phyloP scores from a whole-genome alignment of 768 basidiomycete genomes.

The Strobilomyces dryophilus region DNA sequence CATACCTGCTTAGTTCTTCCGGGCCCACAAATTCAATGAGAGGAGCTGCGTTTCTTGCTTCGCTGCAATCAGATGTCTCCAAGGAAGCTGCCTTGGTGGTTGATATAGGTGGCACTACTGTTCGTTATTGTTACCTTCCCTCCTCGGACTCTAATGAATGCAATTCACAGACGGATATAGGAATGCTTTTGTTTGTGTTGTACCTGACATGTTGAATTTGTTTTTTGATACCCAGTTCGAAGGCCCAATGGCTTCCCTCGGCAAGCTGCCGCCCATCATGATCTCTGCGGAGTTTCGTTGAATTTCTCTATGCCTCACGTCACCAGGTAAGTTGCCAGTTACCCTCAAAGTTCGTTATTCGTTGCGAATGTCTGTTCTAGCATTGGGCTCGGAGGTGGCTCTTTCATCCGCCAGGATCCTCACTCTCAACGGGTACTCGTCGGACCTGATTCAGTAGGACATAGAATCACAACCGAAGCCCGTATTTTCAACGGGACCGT shows the following conservation, averaged over 20 bases:
- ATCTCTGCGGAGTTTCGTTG: conserved; percentile 56
- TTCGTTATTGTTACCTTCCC: conserved; percentile 16
- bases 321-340: conserved; percentile 40
- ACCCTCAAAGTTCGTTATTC: neutral
- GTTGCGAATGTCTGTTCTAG: conserved; percentile 25
- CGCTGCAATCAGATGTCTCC: conserved; percentile 30
- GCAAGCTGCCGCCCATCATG: conserved; percentile 58
- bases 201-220: neutral
- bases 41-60: conserved; percentile 58
- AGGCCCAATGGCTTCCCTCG: conserved; percentile 55
- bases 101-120: conserved; percentile 64
- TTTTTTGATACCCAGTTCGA: conserved; percentile 10
- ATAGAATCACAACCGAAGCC: conserved; percentile 45
- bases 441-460: conserved; percentile 65
- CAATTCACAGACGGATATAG: conserved; percentile 47
- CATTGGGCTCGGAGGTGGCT: conserved; percentile 65
- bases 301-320: conserved; percentile 63
- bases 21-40: conserved; percentile 71
- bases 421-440: conserved; percentile 41
- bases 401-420: conserved; percentile 39
- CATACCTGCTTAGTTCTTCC: conserved; percentile 32
- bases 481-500: conserved; percentile 52
- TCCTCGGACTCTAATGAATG: conserved; percentile 9
- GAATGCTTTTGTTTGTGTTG: conserved; percentile 44
- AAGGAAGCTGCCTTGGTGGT: conserved; percentile 47